phyloP scores from a whole-genome alignment of 805 yeast genomes.

The Pichia deserticola region DNA sequence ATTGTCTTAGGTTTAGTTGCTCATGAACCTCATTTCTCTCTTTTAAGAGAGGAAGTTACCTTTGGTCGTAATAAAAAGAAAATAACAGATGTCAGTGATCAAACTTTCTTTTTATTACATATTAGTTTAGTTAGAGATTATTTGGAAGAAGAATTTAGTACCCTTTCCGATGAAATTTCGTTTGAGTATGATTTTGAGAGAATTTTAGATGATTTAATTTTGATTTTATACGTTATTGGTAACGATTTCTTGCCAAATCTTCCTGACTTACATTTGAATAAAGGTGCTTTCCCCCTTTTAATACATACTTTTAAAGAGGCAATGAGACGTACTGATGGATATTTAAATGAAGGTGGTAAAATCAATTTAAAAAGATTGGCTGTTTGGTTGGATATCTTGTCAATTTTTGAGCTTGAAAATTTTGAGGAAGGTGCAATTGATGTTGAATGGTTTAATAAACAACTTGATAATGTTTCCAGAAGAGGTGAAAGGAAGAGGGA shows the following conservation, averaged over 20 bases:
- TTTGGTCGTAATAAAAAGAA: slow-evolving; percentile 50
- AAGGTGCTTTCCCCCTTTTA: slow-evolving; percentile 93
- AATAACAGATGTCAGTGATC: slow-evolving; percentile 54
- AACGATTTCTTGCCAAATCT: slow-evolving; percentile 96
- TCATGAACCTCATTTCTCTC: slow-evolving; percentile 93
- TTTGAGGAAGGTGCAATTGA: slow-evolving; percentile 82
- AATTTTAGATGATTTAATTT: slow-evolving; percentile 83
- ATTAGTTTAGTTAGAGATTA: slow-evolving; percentile 86
- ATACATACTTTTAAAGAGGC: slow-evolving; percentile 83
- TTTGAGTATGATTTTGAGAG: slow-evolving; percentile 82
- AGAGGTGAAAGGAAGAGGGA: slow-evolving; percentile 65
- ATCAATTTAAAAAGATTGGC: slow-evolving; percentile 70
- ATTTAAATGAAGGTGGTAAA: slow-evolving; percentile 73
- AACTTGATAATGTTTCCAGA: slow-evolving; percentile 69
- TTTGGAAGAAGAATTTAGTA: slow-evolving; percentile 74
- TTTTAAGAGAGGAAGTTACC: slow-evolving; percentile 90
- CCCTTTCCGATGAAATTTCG: slow-evolving; percentile 51
- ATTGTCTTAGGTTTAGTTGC: slow-evolving; percentile 87
- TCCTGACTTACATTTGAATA: slow-evolving; percentile 87
- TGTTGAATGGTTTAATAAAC: slow-evolving; percentile 85
- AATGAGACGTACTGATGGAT: slow-evolving; percentile 68
- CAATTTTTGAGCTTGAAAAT: slow-evolving; percentile 75
- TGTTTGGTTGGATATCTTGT: slow-evolving; percentile 66
- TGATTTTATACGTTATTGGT: slow-evolving; percentile 91
- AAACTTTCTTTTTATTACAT: slow-evolving; percentile 77